Percentiles rank a stretch among this genome's conserved stretches.
These are phyloP conservation scores for Dipteronia sinensis DNA, from an alignment of 345 rosid genomes.

Conservation along the genomic window DNA sequence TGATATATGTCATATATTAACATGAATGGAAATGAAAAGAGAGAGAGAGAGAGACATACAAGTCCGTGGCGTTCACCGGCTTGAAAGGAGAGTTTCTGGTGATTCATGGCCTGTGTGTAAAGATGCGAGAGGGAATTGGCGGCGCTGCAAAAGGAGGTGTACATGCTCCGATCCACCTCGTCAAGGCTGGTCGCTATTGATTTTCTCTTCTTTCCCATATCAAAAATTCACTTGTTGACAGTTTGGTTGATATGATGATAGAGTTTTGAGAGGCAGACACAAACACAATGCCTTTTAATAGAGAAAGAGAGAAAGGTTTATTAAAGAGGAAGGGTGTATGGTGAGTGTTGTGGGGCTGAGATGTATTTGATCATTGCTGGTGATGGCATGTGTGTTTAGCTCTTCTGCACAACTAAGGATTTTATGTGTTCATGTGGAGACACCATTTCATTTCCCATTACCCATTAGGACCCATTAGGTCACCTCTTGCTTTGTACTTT, in stretches of 20 bases:
- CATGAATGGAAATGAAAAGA: neutral
- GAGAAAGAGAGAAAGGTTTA: neutral
- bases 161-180: conserved; percentile 96
- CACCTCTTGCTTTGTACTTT: too few relatives aligned
- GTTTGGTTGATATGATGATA: neutral
- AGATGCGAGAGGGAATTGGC: conserved; percentile 91
- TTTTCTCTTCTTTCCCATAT: conserved; percentile 94
- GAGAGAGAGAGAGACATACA: conserved; percentile 30
- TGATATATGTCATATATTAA: neutral
- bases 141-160: conserved; percentile 84
- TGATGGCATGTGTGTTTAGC: too few relatives aligned
- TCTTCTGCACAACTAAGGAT: too few relatives aligned
- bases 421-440: too few relatives aligned
- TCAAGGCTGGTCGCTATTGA: conserved; percentile 83
- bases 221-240: neutral
- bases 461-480: too few relatives aligned
- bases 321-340: neutral
- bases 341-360: neutral
- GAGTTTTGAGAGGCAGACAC: neutral
- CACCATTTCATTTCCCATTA: too few relatives aligned
- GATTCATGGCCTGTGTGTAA: conserved; percentile 80
- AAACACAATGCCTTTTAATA: neutral
- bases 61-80: conserved; percentile 79
- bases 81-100: conserved; percentile 69
- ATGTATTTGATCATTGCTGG: neutral